A percentile compares a stretch with the other conserved stretches of the same genome.
phyloP scores from a whole-genome alignment of 2,329 filamentous ascomycete genomes.

The Periconia macrospinosa region DNA sequence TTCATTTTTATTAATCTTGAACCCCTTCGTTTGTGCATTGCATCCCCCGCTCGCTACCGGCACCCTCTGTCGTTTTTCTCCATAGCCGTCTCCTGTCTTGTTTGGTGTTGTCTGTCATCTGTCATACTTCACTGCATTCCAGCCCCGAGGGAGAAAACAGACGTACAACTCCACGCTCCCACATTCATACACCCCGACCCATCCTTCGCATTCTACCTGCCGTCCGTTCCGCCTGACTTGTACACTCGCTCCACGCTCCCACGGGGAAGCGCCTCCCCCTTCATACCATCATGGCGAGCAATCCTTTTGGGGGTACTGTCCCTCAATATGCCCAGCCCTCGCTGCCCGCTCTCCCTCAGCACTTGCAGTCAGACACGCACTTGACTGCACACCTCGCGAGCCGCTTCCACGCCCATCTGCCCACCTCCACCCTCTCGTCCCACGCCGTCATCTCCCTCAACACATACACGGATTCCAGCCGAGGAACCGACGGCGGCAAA shows the following conservation, averaged over 20 bases:
- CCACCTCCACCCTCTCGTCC: conserved; percentile 85
- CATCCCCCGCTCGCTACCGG: conserved; percentile 27
- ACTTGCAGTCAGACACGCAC: conserved; percentile 76
- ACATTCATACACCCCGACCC: conserved; percentile 3
- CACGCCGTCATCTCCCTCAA: conserved; percentile 92
- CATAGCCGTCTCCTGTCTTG: neutral
- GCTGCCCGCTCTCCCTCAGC: conserved; percentile 82
- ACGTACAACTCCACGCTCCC: neutral
- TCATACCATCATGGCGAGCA: conserved; percentile 61
- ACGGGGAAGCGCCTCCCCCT: conserved; percentile 35
- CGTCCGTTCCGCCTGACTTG: conserved; percentile 18
- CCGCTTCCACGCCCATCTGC: conserved; percentile 88
- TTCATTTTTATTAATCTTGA: conserved; percentile 19
- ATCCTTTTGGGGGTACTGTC: conserved; percentile 43
- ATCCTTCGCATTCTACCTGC: neutral
- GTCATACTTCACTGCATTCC: conserved; percentile 22
- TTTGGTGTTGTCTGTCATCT: neutral
- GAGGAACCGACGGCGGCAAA: conserved; percentile 86
- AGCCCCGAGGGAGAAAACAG: conserved; percentile 8
- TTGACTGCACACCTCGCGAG: conserved; percentile 80
- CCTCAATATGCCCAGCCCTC: conserved; percentile 77
- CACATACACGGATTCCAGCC: conserved; percentile 87
- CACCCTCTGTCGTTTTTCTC: conserved; percentile 16
- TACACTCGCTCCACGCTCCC: conserved; percentile 38
- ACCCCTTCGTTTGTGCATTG: conserved; percentile 34